Conservation (phyloP, 441 rosid species). For the Erodium trifolium region DNA sequence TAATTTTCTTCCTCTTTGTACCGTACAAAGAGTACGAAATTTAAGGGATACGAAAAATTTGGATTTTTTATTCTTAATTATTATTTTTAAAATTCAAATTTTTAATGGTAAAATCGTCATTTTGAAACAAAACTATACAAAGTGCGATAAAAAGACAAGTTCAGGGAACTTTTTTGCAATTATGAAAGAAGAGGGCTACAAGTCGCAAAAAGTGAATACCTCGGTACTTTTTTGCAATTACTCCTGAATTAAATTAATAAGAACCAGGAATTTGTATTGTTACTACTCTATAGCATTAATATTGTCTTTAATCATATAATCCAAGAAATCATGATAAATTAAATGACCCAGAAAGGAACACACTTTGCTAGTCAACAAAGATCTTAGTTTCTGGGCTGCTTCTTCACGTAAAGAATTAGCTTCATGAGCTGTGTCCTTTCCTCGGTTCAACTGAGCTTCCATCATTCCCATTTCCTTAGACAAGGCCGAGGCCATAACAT, state of each 20-base stretch:
- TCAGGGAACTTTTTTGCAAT: too few relatives aligned
- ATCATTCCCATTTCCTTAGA: slow-evolving; percentile 94
- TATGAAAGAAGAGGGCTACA: too few relatives aligned
- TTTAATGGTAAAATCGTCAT: too few relatives aligned
- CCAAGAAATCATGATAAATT: background rate
- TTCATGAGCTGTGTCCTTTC: slow-evolving; percentile 86
- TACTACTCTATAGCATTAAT: background rate
- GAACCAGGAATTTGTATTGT: background rate
- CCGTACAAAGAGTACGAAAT: too few relatives aligned
- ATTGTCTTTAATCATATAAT: background rate
- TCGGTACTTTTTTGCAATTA: too few relatives aligned
- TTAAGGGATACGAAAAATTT: too few relatives aligned
- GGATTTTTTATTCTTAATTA: too few relatives aligned
- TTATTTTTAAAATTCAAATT: too few relatives aligned
- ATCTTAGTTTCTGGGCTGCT: slow-evolving; percentile 54
- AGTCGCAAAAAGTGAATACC: too few relatives aligned
- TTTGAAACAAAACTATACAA: too few relatives aligned
- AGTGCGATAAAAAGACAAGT: too few relatives aligned
- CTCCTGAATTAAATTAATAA: background rate
- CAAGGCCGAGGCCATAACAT: slow-evolving; percentile 81
- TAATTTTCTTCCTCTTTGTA: too few relatives aligned
- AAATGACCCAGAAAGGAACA: background rate
- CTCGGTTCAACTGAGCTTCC: slow-evolving; percentile 82
- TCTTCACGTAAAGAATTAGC: slow-evolving; percentile 60
- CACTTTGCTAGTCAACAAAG: slow-evolving; percentile 64